Evolutionary conservation across 1,139 yeast species (phyloP), one percentile per base, ranked within the genome.

Genomic region (Nakaseomyces sp.): DNA sequence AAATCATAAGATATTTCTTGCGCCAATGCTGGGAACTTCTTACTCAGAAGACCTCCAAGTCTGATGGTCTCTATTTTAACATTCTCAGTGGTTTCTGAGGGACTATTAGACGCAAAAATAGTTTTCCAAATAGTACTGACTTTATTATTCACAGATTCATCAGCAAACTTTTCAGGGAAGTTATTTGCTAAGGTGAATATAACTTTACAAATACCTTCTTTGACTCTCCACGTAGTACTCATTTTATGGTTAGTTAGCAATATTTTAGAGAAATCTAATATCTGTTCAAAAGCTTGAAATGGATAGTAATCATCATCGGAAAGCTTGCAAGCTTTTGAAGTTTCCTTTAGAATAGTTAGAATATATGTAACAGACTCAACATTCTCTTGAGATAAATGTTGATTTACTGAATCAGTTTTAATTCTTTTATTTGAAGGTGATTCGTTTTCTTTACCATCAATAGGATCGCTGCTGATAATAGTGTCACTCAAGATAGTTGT

Each of bases 161-260:
- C 39, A 2, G 49, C 31, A 3, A 40, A 38, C 40, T 37, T 53
- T 42, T 19, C 46, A 42, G 40, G 56, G 43, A 46, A 47, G 33
- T 53, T 42, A 24, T 57, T 53, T 12, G 58, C 33, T 39, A 57
- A 51, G 12, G 36, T 44, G 26, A 49, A 49, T 38, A 63, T 63
- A 40, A 55, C 61, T 52, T 79, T 82, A 51, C 64, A 68, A 8
- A 66, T 58, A 4, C 68, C 66, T 4, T 73, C 48, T 51, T 76
- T 76, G 0, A 81, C 71, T 54, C 83, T 70, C 87, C 87, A 80
- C 0, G 85, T 74, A 43, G 67, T 67, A 6, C 68, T 67, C 43
- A 76, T 65, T 15, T 56, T 55, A 2, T 55, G 52, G 28, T 58
- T 54, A 5, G 57, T 49, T 47, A 73, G 69, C 9, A 62, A 42